Conservation (phyloP, 2,329 filamentous ascomycete genomes). For the Talaromyces funiculosus region DNA sequence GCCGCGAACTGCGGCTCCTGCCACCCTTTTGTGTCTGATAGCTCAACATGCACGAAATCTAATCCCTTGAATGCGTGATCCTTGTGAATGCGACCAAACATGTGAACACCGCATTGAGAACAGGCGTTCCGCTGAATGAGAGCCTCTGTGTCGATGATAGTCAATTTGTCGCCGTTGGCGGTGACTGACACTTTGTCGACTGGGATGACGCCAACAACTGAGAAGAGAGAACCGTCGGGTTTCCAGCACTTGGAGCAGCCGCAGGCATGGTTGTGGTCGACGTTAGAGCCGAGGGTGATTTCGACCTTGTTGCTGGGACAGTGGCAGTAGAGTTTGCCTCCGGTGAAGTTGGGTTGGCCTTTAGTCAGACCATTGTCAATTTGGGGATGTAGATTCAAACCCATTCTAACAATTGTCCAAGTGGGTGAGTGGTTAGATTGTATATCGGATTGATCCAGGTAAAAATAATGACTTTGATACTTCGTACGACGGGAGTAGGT, state of each 20-base stretch:
- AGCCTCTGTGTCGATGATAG: slow-evolving; percentile 51
- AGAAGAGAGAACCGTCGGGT: slow-evolving; percentile 58
- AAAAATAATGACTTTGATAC: neutral
- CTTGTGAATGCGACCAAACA: slow-evolving; percentile 60
- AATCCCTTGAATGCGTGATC: slow-evolving; percentile 63
- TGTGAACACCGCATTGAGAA: slow-evolving; percentile 55
- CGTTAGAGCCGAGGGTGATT: slow-evolving; percentile 53
- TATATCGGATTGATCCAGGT: neutral
- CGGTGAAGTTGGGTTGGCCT: slow-evolving; percentile 50
- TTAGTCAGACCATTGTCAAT: slow-evolving; percentile 58
- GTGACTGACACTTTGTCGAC: slow-evolving; percentile 51
- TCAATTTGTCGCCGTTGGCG: slow-evolving; percentile 54
- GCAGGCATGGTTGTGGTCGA: slow-evolving; percentile 65
- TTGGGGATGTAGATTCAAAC: slow-evolving; percentile 50
- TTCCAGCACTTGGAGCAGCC: slow-evolving; percentile 71
- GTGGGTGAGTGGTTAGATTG: neutral
- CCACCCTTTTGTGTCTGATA: slow-evolving; percentile 58
- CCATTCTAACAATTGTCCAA: neutral
- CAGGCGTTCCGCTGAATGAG: slow-evolving; percentile 59
- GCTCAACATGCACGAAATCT: slow-evolving; percentile 63
- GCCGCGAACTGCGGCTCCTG: slow-evolving; percentile 66
- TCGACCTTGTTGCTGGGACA: slow-evolving; percentile 54
- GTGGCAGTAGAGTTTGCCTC: slow-evolving; percentile 58
- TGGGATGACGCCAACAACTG: slow-evolving; percentile 58
- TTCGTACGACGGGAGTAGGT: neutral